These are phyloP conservation scores for Hypoxylon fragiforme DNA, from an alignment of 495 filamentous ascomycete genomes.

Conservation along the genomic window DNA sequence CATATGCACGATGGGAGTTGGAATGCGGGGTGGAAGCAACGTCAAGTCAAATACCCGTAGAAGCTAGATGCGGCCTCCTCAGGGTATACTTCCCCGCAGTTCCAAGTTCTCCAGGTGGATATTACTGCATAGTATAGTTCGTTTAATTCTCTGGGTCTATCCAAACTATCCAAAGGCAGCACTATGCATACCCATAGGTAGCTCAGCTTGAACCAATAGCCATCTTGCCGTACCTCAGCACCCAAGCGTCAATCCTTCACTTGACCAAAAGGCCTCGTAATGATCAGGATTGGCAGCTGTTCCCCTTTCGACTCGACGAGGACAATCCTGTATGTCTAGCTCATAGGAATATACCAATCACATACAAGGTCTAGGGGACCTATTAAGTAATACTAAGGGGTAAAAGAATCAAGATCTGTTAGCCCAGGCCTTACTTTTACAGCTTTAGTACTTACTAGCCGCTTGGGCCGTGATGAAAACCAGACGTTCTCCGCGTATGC, in stretches of 20 bases:
- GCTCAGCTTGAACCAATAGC: slow-evolving; percentile 23
- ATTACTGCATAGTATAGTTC: slow-evolving; percentile 28
- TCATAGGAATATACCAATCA: neutral
- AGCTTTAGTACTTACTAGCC: slow-evolving; percentile 1
- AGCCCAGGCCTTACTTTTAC: neutral
- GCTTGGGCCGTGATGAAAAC: slow-evolving; percentile 10
- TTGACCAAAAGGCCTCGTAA: slow-evolving; percentile 1
- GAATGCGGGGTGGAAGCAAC: slow-evolving; percentile 33
- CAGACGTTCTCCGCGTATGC: no score
- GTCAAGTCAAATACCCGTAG: slow-evolving; percentile 32
- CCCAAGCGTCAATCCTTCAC: slow-evolving; percentile 3
- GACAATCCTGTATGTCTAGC: neutral
- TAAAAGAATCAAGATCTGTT: neutral
- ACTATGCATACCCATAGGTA: slow-evolving; percentile 23
- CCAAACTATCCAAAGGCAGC: slow-evolving; percentile 27
- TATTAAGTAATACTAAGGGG: slow-evolving; percentile 1
- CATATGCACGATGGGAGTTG: slow-evolving; percentile 21
- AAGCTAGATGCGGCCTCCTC: slow-evolving; percentile 23
- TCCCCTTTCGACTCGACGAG: slow-evolving; percentile 8
- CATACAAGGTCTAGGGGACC: neutral
- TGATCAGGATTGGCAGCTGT: slow-evolving; percentile 11
- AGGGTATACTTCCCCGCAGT: slow-evolving; percentile 34
- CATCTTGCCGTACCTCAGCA: slow-evolving; percentile 29
- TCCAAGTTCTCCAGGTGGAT: slow-evolving; percentile 18
- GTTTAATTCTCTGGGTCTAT: slow-evolving; percentile 22